Percentiles rank a stretch among this genome's conserved stretches.
phyloP scores from a whole-genome alignment of 1,284 basidiomycete genomes.

The Naganishia sp. region DNA sequence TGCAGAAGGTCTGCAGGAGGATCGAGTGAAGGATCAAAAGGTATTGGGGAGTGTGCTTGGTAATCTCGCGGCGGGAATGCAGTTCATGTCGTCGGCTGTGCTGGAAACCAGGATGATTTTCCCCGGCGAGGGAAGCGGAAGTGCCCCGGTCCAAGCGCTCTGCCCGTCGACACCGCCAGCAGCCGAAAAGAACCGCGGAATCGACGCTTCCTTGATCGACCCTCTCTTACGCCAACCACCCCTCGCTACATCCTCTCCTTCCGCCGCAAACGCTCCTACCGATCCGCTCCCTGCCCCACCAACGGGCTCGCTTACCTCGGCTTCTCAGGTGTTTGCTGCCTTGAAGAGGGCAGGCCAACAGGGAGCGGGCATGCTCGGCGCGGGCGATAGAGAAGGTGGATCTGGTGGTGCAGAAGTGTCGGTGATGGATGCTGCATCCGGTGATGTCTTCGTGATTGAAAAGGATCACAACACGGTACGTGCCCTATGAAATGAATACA shows the following conservation, averaged over 20 bases:
- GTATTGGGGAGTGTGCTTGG: constrained; percentile 4
- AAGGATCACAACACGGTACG: not conserved
- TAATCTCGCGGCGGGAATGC: not conserved
- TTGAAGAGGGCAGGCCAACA: constrained; percentile 1
- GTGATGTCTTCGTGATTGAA: constrained; percentile 1
- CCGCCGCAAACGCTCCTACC: no score
- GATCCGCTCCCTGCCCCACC: no score
- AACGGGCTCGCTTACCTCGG: not conserved
- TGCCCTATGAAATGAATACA: not conserved
- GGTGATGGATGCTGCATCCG: not conserved
- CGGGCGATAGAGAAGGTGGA: not conserved
- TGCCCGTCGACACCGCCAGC: no score
- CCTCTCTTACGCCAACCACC: no score
- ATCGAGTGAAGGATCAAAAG: not conserved
- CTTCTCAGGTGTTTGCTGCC: not conserved
- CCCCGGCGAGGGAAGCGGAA: not conserved
- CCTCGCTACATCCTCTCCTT: no score
- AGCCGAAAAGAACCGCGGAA: no score
- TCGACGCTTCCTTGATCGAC: no score
- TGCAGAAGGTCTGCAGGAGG: not conserved
- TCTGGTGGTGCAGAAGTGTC: not conserved
- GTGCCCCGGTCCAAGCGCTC: no score
- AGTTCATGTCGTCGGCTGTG: not conserved
- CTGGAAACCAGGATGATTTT: not conserved
- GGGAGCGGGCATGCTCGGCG: not conserved